phyloP scores from a whole-genome alignment of 495 filamentous ascomycete species.

The Podospora pseudocomata region DNA sequence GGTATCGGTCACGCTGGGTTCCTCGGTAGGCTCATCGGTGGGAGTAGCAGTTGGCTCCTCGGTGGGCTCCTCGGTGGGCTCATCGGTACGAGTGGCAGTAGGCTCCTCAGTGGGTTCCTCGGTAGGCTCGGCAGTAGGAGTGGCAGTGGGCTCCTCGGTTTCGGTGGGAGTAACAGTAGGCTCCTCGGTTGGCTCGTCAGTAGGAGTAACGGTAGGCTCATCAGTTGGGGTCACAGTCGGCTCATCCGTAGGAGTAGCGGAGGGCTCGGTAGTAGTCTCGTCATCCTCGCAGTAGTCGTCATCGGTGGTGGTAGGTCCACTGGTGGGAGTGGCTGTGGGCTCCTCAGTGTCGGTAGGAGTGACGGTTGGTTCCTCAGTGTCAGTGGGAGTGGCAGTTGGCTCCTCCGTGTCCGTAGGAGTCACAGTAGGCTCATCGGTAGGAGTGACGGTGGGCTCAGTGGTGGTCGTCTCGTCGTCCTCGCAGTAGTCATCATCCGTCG shows the following conservation, averaged over 20 bases:
- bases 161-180: not conserved
- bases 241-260: not conserved
- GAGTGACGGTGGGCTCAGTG: not conserved
- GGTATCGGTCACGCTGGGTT: constrained; percentile 3
- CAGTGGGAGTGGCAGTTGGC: not conserved
- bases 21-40: not conserved
- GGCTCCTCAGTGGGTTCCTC: not conserved
- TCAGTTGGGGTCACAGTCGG: not conserved
- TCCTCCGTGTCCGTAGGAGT: constrained; percentile 5
- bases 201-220: not conserved
- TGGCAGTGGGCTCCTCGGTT: not conserved
- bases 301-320: not conserved
- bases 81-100: not conserved
- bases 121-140: not conserved
- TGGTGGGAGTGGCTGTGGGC: not conserved
- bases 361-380: not conserved
- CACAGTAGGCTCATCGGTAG: not conserved
- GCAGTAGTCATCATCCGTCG: not conserved
- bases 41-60: not conserved
- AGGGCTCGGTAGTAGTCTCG: not conserved
- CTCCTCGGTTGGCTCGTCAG: not conserved
- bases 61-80: constrained; percentile 2
- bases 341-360: constrained; percentile 1
- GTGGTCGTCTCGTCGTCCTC: not conserved
- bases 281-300: not conserved